Conservation (phyloP, 768 basidiomycete genomes). For the Cystoderma amianthinum region DNA sequence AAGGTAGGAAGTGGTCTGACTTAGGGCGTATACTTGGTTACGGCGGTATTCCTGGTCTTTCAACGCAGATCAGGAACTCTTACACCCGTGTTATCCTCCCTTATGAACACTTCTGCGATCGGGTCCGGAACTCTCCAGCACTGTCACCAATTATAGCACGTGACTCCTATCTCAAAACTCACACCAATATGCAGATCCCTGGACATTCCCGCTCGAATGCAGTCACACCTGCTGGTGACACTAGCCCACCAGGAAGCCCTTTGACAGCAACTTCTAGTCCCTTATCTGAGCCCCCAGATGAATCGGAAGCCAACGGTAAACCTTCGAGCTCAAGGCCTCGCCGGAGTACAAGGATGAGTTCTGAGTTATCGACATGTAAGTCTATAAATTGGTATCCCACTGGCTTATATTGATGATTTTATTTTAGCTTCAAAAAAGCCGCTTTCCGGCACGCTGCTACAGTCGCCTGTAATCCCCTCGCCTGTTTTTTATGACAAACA, state of each 20-base stretch:
- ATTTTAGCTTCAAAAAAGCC: conserved; percentile 28
- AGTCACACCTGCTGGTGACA: conserved; percentile 29
- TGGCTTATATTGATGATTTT: conserved; percentile 4
- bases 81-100: conserved; percentile 90
- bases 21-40: conserved; percentile 81
- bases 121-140: conserved; percentile 60
- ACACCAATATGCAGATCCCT: conserved; percentile 36
- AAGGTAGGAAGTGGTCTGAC: conserved; percentile 82
- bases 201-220: conserved; percentile 33
- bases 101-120: conserved; percentile 87
- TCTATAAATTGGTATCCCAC: conserved; percentile 6
- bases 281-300: conserved; percentile 76
- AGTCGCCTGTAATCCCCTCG: conserved; percentile 30
- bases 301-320: conserved; percentile 48
- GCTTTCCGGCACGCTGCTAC: conserved; percentile 12
- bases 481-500: conserved; percentile 43
- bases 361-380: conserved; percentile 41
- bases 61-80: conserved; percentile 83
- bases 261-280: conserved; percentile 73
- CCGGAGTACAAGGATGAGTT: conserved; percentile 43
- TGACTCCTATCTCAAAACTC: conserved; percentile 43
- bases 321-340: conserved; percentile 33
- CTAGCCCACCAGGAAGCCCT: conserved; percentile 67
- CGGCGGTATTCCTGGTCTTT: conserved; percentile 73
- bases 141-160: conserved; percentile 38